phyloP scores from a whole-genome alignment of 2,329 filamentous ascomycete genomes.

The Didymella glomerata region DNA sequence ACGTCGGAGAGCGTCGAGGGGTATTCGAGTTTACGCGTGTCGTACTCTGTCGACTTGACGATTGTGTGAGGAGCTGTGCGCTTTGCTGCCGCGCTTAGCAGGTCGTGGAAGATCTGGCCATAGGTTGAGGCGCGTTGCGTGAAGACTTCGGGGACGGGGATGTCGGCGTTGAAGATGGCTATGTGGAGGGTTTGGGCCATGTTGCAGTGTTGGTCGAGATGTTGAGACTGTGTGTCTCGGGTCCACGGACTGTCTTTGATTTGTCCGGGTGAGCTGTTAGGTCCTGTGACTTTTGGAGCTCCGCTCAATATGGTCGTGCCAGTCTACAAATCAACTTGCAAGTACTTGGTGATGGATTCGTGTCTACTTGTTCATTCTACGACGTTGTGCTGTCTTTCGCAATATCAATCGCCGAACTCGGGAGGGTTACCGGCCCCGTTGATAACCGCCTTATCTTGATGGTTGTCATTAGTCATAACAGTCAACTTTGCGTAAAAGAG shows the following conservation, averaged over 20 bases:
- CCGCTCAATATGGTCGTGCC: background rate
- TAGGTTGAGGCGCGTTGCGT: slow-evolving; percentile 34
- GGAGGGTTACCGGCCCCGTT: slow-evolving; percentile 17
- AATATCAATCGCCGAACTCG: slow-evolving; percentile 9
- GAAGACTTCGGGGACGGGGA: slow-evolving; percentile 37
- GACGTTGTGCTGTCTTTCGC: background rate
- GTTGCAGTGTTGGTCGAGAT: background rate
- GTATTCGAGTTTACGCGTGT: slow-evolving; percentile 49
- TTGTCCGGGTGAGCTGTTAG: background rate
- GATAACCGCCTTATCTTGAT: slow-evolving; percentile 20
- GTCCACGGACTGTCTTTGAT: background rate
- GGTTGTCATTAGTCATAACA: slow-evolving; percentile 19
- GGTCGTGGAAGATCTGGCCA: slow-evolving; percentile 41
- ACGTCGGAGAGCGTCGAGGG: slow-evolving; percentile 42
- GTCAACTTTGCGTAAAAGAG: slow-evolving; percentile 1
- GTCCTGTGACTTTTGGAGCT: background rate
- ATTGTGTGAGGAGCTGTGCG: slow-evolving; percentile 16
- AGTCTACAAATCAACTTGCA: background rate
- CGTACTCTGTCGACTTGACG: slow-evolving; percentile 47
- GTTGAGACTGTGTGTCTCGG: background rate
- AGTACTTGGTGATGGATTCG: background rate
- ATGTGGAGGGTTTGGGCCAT: slow-evolving; percentile 23
- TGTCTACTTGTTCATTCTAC: background rate
- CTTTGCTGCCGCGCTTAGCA: slow-evolving; percentile 31
- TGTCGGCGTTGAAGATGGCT: slow-evolving; percentile 45